Percentiles rank a stretch among this genome's conserved stretches.
Evolutionary conservation across 345 rosid species (phyloP).

Genomic region (Hibiscus trionum): DNA sequence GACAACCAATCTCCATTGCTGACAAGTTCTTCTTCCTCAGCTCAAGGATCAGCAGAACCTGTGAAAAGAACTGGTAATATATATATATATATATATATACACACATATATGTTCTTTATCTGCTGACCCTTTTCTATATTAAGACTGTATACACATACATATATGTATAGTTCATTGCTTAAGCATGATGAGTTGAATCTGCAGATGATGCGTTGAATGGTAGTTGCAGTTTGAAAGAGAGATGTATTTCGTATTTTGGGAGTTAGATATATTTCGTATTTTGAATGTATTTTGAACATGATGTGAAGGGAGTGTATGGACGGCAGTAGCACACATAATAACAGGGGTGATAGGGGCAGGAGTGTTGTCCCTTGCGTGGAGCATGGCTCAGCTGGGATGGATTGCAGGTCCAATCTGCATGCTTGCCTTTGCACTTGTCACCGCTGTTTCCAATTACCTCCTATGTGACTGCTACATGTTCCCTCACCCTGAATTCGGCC

Average conservation of each 20-base stretch:
- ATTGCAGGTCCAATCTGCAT: slow-evolving; percentile 50
- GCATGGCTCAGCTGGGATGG: slow-evolving; percentile 67
- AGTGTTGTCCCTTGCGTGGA: slow-evolving; percentile 73
- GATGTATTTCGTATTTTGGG: too few species aligned
- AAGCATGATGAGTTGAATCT: too few species aligned
- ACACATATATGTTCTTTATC: not conserved
- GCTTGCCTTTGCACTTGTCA: slow-evolving; percentile 15
- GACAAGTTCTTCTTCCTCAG: slow-evolving; percentile 11
- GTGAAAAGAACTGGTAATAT: slow-evolving; percentile 31
- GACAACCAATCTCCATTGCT: slow-evolving; percentile 18
- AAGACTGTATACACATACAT: too few species aligned
- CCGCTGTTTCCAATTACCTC: slow-evolving; percentile 34
- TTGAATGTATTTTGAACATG: too few species aligned
- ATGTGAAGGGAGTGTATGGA: too few species aligned
- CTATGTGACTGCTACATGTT: slow-evolving; percentile 27
- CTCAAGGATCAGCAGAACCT: slow-evolving; percentile 2
- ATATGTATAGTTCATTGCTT: not conserved
- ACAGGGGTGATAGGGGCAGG: slow-evolving; percentile 83
- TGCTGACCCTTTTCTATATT: not conserved
- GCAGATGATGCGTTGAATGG: too few species aligned
- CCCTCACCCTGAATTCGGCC: slow-evolving; percentile 33
- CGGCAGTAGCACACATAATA: slow-evolving; percentile 42
- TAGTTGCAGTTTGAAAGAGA: too few species aligned
- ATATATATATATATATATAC: not conserved
- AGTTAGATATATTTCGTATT: too few species aligned